Base-by-base conservation (phyloP, 23 red algal species). In the Chondrus crispus region DNA sequence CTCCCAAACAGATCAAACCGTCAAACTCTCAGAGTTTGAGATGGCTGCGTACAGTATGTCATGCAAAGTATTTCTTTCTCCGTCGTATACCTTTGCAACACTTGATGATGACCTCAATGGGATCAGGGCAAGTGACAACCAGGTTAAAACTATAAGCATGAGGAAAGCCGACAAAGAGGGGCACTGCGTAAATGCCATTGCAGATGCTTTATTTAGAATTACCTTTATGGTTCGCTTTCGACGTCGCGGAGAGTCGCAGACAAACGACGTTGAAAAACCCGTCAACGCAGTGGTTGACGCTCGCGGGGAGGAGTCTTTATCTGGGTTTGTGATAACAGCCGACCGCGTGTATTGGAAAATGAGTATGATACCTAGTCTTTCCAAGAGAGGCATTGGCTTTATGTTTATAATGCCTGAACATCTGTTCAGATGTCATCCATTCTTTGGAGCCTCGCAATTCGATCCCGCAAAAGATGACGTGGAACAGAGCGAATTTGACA, bases 91-190 rank as follows among this genome's bases (percentile, higher is more conserved):
- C 10, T 77, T 77, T 20, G 38, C 24, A 13, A 77, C 71, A 39
- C 44, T 77, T 7, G 71, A 77, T 38, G 71, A 48, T 77, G 71
- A 77, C 38, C 71, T 77, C 8, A 39, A 46, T 38, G 71, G 71
- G 38, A 77, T 38, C 20, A 42, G 37, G 38, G 71, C 71, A 39
- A 48, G 13, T 20, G 71, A 77, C 11, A 77, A 77, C 20, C 71
- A 77, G 26, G 16, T 77, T 11, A 77, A 77, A 37, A 11, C 44
- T 1, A 26, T 77, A 37, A 46, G 38, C 38, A 0, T 24, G 9
- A 48, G 71, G 13, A 77, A 77, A 46, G 71, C 1, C 10, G 22
- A 77, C 44, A 77, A 77, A 46, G 71, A 77, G 19, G 71, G 71
- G 26, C 44, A 44, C 44, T 46, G 38, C 26, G 71, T 48, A 77